These are phyloP conservation scores for Colletotrichum echinochloae DNA, from an alignment of 2,329 filamentous ascomycete species.

Conservation along the genomic window DNA sequence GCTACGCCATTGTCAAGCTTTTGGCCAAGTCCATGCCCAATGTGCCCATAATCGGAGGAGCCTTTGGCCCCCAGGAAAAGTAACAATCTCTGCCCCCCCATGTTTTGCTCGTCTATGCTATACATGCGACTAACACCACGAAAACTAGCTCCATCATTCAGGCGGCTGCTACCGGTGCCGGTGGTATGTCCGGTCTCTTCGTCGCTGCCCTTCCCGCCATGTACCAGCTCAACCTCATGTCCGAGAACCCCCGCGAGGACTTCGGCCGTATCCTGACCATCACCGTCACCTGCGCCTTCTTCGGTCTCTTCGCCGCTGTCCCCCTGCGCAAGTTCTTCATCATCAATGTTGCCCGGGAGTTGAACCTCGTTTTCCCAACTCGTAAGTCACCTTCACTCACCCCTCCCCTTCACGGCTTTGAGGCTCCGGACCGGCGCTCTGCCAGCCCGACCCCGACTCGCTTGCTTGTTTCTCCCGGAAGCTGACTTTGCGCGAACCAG, in stretches of 20 bases:
- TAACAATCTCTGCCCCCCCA: constrained; percentile 46
- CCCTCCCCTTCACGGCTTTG: not conserved
- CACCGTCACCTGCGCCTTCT: constrained; percentile 71
- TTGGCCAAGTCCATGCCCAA: constrained; percentile 57
- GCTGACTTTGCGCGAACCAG: constrained; percentile 1
- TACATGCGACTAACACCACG: not conserved
- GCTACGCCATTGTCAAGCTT: constrained; percentile 65
- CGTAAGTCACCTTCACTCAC: constrained; percentile 28
- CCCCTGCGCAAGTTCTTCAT: constrained; percentile 76
- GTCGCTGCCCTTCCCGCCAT: constrained; percentile 72
- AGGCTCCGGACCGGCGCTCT: too few species aligned
- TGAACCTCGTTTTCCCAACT: constrained; percentile 70
- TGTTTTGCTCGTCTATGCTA: not conserved
- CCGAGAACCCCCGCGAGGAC: constrained; percentile 62
- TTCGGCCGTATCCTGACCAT: constrained; percentile 70
- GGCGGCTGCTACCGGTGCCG: constrained; percentile 68
- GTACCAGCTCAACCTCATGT: constrained; percentile 66
- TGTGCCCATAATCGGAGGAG: constrained; percentile 64
- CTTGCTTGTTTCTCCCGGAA: too few species aligned
- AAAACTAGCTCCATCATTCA: constrained; percentile 59
- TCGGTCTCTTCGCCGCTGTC: constrained; percentile 72
- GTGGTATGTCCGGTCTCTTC: constrained; percentile 68
- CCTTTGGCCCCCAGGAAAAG: constrained; percentile 71
- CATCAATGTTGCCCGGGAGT: constrained; percentile 71
- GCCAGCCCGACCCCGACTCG: not conserved